Percentiles rank a stretch among this genome's conserved stretches.
Conservation (phyloP, 148 eudicot species). For the Pharnaceum exiguum region DNA sequence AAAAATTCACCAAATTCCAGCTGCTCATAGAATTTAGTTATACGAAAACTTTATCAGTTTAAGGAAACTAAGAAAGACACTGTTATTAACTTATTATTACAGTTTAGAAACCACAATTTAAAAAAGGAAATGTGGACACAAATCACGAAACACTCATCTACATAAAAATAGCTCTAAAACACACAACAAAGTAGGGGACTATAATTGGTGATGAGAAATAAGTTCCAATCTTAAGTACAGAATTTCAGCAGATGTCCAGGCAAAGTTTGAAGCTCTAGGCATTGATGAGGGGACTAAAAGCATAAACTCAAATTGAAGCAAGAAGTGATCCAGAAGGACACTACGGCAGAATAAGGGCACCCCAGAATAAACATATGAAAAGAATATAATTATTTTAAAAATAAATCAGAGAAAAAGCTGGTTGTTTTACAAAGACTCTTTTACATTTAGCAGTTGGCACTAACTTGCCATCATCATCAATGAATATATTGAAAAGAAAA, state of each 20-base stretch:
- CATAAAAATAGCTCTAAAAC: too few species aligned
- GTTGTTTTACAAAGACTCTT: not conserved
- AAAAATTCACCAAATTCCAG: not conserved
- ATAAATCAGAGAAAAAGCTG: not conserved
- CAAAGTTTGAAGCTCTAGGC: constrained; percentile 7
- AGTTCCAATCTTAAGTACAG: too few species aligned
- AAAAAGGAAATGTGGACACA: too few species aligned
- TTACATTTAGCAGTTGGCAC: not conserved
- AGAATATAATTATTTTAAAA: not conserved
- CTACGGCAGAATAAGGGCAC: not conserved
- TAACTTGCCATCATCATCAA: not conserved
- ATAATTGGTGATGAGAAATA: not conserved
- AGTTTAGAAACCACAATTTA: too few species aligned
- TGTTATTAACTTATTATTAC: too few species aligned
- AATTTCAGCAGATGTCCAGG: constrained; percentile 1
- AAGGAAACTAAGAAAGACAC: too few species aligned
- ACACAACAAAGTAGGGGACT: too few species aligned
- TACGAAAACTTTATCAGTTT: not conserved
- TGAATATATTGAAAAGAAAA: not conserved
- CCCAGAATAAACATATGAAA: not conserved
- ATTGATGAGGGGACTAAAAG: not conserved
- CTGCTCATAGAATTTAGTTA: not conserved
- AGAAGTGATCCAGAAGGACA: constrained; percentile 17
- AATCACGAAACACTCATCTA: too few species aligned
- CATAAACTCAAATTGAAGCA: not conserved